Conservation (phyloP, 2,329 filamentous ascomycete species). For the Penicillium aurantiogriseum region DNA sequence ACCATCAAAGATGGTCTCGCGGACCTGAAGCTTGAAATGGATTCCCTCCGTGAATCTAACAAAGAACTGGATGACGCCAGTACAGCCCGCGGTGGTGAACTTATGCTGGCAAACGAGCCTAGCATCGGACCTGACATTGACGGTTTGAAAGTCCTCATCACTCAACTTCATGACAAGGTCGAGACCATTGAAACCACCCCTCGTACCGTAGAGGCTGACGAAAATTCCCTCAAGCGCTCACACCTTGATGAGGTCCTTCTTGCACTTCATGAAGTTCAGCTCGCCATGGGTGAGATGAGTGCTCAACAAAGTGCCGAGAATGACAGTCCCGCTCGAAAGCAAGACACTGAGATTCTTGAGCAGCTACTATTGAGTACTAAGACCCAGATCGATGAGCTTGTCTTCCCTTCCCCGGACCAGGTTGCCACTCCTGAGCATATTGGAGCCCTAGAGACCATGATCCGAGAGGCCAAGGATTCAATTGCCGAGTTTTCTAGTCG, state of each 20-base stretch:
- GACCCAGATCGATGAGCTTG: constrained; percentile 78
- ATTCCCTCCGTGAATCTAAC: constrained; percentile 64
- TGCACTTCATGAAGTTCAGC: constrained; percentile 55
- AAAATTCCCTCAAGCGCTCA: constrained; percentile 47
- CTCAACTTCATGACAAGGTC: constrained; percentile 78
- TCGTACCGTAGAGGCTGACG: constrained; percentile 35
- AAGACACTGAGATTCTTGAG: constrained; percentile 88
- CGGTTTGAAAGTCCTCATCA: constrained; percentile 78
- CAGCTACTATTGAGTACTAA: constrained; percentile 88
- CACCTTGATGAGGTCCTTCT: constrained; percentile 49
- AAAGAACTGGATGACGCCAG: constrained; percentile 51
- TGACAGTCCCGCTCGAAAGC: constrained; percentile 61
- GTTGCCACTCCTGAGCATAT: constrained; percentile 62
- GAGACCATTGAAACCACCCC: constrained; percentile 65
- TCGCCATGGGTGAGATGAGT: constrained; percentile 55
- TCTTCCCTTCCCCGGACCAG: constrained; percentile 62
- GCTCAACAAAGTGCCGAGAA: constrained; percentile 51
- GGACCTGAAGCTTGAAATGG: constrained; percentile 73
- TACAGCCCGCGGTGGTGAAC: constrained; percentile 53
- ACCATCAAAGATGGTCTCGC: constrained; percentile 80
- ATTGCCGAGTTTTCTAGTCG: constrained; percentile 66
- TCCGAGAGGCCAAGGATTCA: constrained; percentile 72
- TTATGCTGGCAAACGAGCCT: constrained; percentile 55
- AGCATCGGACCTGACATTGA: constrained; percentile 64
- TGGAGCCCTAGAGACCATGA: constrained; percentile 63